These are phyloP conservation scores for Eucalyptus globulus DNA, from an alignment of 345 rosid genomes.

Conservation along the genomic window DNA sequence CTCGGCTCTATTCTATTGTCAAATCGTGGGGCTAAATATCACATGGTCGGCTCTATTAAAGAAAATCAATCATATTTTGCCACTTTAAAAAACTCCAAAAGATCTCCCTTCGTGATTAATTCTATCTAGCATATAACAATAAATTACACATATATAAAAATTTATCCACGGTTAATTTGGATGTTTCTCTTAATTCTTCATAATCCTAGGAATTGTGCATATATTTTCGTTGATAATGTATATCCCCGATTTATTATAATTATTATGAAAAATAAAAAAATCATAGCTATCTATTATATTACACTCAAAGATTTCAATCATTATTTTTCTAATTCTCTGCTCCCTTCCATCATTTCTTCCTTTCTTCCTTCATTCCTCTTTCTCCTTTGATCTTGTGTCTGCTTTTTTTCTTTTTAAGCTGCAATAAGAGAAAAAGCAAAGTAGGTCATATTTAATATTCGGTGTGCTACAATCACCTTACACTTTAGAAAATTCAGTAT, in stretches of 20 bases:
- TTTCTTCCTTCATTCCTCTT: too few relatives aligned
- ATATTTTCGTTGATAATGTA: background rate
- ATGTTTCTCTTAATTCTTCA: background rate
- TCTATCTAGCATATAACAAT: background rate
- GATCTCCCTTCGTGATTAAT: background rate
- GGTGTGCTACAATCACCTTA: background rate
- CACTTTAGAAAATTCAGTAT: background rate
- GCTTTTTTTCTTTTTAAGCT: background rate
- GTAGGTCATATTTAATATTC: background rate
- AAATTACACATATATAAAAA: background rate
- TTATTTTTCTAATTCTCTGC: background rate
- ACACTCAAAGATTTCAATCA: background rate
- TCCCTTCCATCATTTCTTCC: background rate
- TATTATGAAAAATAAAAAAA: background rate
- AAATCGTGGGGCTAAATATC: background rate
- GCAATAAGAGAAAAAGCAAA: background rate
- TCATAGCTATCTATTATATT: background rate
- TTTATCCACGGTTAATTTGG: background rate
- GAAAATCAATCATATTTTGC: fast-evolving
- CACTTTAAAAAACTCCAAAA: fast-evolving
- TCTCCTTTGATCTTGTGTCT: background rate
- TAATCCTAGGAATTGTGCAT: background rate
- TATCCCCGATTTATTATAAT: background rate
- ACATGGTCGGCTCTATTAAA: background rate
- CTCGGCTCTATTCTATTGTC: background rate